These are phyloP conservation scores for Colletotrichum sojae DNA, from an alignment of 2,329 filamentous ascomycete species.

Conservation along the genomic window DNA sequence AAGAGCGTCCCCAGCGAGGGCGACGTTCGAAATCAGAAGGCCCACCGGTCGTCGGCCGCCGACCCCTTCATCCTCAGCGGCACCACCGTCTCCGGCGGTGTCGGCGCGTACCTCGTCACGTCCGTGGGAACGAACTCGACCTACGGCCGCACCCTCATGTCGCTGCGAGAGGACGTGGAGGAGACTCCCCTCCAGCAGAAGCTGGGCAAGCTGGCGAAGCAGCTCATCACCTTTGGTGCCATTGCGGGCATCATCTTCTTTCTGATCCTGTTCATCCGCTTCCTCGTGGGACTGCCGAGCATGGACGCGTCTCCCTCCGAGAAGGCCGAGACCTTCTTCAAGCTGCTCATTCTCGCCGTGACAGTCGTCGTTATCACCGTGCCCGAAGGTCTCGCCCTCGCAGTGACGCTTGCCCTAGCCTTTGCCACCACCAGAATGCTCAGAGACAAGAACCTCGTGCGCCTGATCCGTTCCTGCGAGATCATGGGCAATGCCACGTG, in stretches of 20 bases:
- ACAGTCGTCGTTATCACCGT: conserved; percentile 73
- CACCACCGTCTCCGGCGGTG: conserved; percentile 81
- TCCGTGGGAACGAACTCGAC: conserved; percentile 81
- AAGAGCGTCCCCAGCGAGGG: conserved; percentile 76
- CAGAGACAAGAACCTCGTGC: conserved; percentile 74
- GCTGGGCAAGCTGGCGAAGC: conserved; percentile 82
- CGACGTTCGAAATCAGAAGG: conserved; percentile 66
- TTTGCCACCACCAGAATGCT: conserved; percentile 76
- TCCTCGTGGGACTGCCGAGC: conserved; percentile 50
- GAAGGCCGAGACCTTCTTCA: conserved; percentile 70
- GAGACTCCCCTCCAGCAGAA: conserved; percentile 85
- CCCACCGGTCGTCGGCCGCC: conserved; percentile 69
- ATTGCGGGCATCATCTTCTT: conserved; percentile 60
- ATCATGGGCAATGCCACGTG: conserved; percentile 76
- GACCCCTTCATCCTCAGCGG: conserved; percentile 88
- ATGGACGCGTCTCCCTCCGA: conserved; percentile 52
- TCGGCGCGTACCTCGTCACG: conserved; percentile 83
- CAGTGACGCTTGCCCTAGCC: conserved; percentile 72
- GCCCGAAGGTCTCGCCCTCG: conserved; percentile 73
- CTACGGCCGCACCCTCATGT: conserved; percentile 84
- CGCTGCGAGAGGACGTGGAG: conserved; percentile 81
- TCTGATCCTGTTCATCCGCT: conserved; percentile 57
- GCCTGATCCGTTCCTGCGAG: conserved; percentile 71
- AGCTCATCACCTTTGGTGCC: conserved; percentile 69
- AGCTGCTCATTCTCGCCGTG: conserved; percentile 70